Evolutionary conservation across 371 early-diverging fungal species (phyloP).

Genomic region (Capillidium heterosporum): DNA sequence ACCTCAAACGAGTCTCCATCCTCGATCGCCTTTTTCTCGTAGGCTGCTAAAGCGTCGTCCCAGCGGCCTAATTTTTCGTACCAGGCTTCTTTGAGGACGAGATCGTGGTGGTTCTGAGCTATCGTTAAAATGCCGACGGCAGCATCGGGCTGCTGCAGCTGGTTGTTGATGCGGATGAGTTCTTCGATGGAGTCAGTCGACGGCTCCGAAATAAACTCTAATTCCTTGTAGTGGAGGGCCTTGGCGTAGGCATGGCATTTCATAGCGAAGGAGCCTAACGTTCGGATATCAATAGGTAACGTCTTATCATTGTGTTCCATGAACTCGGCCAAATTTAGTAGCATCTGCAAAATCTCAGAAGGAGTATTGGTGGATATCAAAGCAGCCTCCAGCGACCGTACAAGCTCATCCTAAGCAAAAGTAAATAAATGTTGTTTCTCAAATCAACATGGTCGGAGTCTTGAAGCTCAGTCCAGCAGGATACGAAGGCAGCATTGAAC

Average conservation of each 20-base stretch:
- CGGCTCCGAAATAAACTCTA: conserved; percentile 78
- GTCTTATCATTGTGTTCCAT: conserved; percentile 97
- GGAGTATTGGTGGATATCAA: conserved; percentile 71
- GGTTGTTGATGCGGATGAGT: conserved; percentile 87
- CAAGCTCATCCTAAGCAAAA: conserved; percentile 48
- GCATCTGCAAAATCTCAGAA: conserved; percentile 75
- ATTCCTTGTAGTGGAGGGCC: conserved; percentile 91
- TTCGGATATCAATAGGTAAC: conserved; percentile 81
- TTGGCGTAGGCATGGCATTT: conserved; percentile 93
- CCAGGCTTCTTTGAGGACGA: conserved; percentile 84
- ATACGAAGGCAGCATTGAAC: conserved; percentile 94
- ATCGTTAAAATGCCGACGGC: conserved; percentile 86
- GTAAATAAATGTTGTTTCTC: too few relatives aligned
- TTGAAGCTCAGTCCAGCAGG: conserved; percentile 86
- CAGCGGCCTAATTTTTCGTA: conserved; percentile 85
- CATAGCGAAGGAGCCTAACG: conserved; percentile 74
- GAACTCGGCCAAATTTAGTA: conserved; percentile 92
- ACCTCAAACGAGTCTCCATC: conserved; percentile 37
- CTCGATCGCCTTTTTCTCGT: conserved; percentile 48
- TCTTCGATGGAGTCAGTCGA: conserved; percentile 74
- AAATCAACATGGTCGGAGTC: conserved; percentile 51
- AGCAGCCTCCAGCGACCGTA: conserved; percentile 68
- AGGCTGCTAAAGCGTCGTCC: conserved; percentile 85
- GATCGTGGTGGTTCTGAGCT: conserved; percentile 72
- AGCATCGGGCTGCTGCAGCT: conserved; percentile 89